Evolutionary conservation across 2,329 filamentous ascomycete genomes (phyloP), one percentile per base, ranked within the genome.

Genomic region (Magnaporthiopsis rhizophila): DNA sequence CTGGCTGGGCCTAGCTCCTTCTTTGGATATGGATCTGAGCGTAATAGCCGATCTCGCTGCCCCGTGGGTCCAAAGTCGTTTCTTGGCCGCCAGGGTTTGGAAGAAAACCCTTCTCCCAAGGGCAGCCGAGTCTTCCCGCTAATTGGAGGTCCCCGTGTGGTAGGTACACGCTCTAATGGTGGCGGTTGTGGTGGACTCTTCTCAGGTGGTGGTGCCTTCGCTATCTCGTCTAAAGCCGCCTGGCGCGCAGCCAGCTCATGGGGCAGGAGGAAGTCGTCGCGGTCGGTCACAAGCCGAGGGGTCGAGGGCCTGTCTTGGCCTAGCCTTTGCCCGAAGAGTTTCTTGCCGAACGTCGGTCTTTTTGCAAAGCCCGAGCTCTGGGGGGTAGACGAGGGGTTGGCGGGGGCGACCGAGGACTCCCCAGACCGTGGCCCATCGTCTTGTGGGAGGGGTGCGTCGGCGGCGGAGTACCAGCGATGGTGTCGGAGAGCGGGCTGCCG

Each of bases 201-300:
- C 3, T 36, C 36, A 38, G 36, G 36, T 5, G 36, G 36, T 15
- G 45, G 21, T 21, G 45, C 18, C 21, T 2, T 34, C 7, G 6
- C 12, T n/a, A 9, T n/a, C 5, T 53, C 36, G 26, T 62, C 53
- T 7, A 24, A 18, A 34, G 26, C 45, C 3, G 26, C 24, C 18
- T 34, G 21, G n/a, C 62, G 62, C 9, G 62, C 62, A 28, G 62
- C 62, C 21, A 50, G 38, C 62, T 63, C 62, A 26, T 63, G 56
- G 26, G 62, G 62, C 24, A 63, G 62, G 15, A 63, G 34, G 34
- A 59, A 58, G 60, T 62, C 60, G 7, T 59, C 62, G 13, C 50
- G 56, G 12, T 59, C 32, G 57, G 1, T 32, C 15, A 12, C 57
- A 1, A 58, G 57, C 13, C 26, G 24, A 30, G 24, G 45, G n/a